These are phyloP conservation scores for Trichoderma sp. DNA, from an alignment of 2,329 filamentous ascomycete genomes.

Conservation along the genomic window DNA sequence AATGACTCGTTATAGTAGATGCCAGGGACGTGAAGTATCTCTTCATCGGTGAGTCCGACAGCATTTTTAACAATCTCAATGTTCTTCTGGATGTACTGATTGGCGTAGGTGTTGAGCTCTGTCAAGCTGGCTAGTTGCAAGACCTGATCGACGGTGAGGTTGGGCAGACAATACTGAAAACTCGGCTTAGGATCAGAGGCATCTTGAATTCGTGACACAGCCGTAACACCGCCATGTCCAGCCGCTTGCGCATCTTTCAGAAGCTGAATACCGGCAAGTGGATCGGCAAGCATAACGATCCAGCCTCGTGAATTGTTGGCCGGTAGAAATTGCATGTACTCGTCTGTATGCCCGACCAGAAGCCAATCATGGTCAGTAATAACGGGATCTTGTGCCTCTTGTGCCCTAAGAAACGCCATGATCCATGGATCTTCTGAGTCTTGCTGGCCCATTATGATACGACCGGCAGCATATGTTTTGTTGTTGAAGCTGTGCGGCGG, in stretches of 20 bases:
- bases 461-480: background rate
- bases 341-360: background rate
- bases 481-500: background rate
- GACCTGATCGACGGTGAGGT: background rate
- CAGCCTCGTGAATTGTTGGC: background rate
- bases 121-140: background rate
- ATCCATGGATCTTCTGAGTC: background rate
- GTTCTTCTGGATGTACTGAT: background rate
- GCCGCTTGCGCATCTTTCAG: background rate
- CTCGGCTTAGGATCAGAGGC: background rate
- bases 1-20: background rate
- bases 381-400: background rate
- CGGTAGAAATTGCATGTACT: background rate
- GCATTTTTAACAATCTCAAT: background rate
- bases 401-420: background rate
- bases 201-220: background rate
- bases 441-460: background rate
- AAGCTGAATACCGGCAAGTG: background rate
- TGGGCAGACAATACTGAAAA: background rate
- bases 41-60: background rate
- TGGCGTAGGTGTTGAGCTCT: background rate
- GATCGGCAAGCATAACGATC: background rate
- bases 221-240: background rate
- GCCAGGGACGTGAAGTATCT: background rate
- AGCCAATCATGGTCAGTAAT: background rate